Evolutionary conservation across 1,284 basidiomycete species (phyloP), one percentile per base, ranked within the genome.

Genomic region (Xanthoconium separans): DNA sequence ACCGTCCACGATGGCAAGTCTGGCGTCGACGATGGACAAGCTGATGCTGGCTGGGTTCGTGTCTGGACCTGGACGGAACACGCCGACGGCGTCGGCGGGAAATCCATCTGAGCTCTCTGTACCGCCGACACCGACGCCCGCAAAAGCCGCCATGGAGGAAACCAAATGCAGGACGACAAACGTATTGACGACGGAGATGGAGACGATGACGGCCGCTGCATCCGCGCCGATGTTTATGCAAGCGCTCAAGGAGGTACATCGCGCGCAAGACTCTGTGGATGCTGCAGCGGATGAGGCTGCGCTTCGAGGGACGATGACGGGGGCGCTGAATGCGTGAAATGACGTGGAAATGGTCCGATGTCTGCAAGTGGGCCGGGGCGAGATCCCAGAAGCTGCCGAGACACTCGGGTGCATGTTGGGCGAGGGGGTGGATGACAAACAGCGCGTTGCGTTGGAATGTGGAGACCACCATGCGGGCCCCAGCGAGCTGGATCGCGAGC

Each of bases 311-410:
- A 75, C 85, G 45, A 78, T 92, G 75, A 77, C 76, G 4, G 70
- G 69, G 4, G 85, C 85, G 9, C 66, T 91, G 45, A 70, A 78
- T 47, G 76, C 79, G 6, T 77, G 76, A 42, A 83, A 72, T 62
- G 89, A 91, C 61, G 78, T 75, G 15, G 81, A 83, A 60, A 83
- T 91, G 76, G 70, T 88, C 31, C 72, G 77, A 34, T 75, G 84
- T 11, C 71, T 91, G 54, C 83, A 87, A 59, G 78, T 89, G 20
- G 77, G 78, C 34, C 75, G 79, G 56, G 79, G 82, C 44, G 86
- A 91, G 68, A 85, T 90, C 75, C 85, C 86, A 1, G 89, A 91
- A 66, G 88, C 88, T 18, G 81, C 89, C 65, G 89, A 89, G 73
- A 85, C 89, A 5, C 75, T 91, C 15, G 86, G 89, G 68, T 72